phyloP scores from a whole-genome alignment of 768 basidiomycete genomes.

The Agrocybe pediades region DNA sequence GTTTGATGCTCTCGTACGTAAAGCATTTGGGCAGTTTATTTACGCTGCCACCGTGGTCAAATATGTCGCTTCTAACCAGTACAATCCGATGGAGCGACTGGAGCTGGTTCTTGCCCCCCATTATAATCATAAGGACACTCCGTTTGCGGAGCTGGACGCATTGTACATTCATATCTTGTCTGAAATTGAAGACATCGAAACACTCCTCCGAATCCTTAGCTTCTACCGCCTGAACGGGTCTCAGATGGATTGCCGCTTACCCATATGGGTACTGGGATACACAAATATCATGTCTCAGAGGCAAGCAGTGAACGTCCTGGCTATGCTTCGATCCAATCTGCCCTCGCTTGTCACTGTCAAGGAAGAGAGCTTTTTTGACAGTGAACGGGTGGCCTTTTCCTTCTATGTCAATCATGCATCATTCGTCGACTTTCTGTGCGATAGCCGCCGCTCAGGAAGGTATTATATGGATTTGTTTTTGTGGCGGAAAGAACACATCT shows the following conservation, averaged over 20 bases:
- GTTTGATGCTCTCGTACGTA: slow-evolving; percentile 1
- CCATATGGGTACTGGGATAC: not conserved
- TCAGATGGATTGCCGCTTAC: too few relatives aligned
- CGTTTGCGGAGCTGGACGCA: slow-evolving; percentile 9
- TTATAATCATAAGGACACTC: not conserved
- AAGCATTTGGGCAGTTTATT: slow-evolving; percentile 13
- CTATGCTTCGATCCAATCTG: not conserved
- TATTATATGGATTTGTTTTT: not conserved
- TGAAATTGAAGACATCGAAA: not conserved
- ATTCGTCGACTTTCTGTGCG: not conserved
- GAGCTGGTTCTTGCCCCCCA: not conserved
- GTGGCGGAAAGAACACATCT: not conserved
- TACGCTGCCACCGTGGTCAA: slow-evolving; percentile 7
- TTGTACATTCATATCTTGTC: slow-evolving; percentile 11
- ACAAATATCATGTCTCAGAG: not conserved
- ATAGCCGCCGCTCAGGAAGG: not conserved
- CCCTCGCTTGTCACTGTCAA: too few relatives aligned
- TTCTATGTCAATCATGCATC: not conserved
- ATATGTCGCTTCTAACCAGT: slow-evolving; percentile 3
- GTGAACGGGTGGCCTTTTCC: not conserved
- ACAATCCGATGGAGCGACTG: slow-evolving; percentile 1
- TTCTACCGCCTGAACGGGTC: not conserved
- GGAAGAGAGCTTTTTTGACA: too few relatives aligned
- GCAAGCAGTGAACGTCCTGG: not conserved
- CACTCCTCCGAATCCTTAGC: not conserved